Evolutionary conservation across 768 basidiomycete genomes (phyloP), one percentile per base, ranked within the genome.

Genomic region (Suillus fuscotomentosus): DNA sequence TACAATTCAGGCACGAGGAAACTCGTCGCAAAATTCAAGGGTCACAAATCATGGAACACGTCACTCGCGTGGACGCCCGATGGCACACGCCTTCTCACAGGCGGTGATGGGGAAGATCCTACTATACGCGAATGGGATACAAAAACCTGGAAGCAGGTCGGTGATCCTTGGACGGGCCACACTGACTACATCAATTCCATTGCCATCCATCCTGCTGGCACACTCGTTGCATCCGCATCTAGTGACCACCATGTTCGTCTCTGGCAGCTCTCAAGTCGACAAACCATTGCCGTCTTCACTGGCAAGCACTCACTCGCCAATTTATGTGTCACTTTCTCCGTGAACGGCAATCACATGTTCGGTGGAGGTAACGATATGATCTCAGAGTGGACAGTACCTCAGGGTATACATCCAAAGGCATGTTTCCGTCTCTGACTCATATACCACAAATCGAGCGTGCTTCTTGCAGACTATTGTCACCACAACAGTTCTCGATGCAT

Each of bases 101-200:
- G 6, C 7, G 50, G 13, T 2, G 2, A 15, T 31, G 0, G 1
- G 0, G 5, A 5, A 1, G 45, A 47, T 47, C 10, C 45, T n/a
- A n/a, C 27, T 3, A 31, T 51, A 31, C 3, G 14, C 3, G 27
- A 51, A 22, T 51, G 50, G 50, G 50, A 51, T 31, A 17, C 24
- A 51, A 3, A 2, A 4, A 51, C 50, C 14, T 51, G 50, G 50
- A 6, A 51, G 50, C 24, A 51, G 14, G 15, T 51, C 8, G 8
- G 27, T 3, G 50, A 3, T 51, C 50, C 27, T 1, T 51, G 50
- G 50, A 17, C 1, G 1, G 50, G 27, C 7, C 27, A 31, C 27
- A 31, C 6, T 14, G 0, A 31, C 1, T 0, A 3, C 1, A 10
- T 27, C 27, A 0, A 9, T 0, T 1, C 27, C 50, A 7, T 51